Conservation (phyloP, 805 yeast species). For the Pichia ethanolica region DNA sequence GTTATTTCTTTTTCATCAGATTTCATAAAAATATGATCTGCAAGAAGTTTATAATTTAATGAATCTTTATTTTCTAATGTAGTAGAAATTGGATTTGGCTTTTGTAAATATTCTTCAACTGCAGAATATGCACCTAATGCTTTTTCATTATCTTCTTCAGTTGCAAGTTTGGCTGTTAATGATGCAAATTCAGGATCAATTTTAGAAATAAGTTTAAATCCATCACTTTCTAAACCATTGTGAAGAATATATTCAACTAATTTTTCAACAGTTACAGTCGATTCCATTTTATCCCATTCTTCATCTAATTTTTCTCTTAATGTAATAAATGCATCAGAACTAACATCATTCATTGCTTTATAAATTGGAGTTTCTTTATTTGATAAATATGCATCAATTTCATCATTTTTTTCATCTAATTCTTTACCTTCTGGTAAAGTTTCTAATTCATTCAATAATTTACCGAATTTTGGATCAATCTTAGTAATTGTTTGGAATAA, state of each 20-base stretch:
- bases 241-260: conserved; percentile 17
- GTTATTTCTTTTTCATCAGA: background rate
- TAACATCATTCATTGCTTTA: conserved; percentile 19
- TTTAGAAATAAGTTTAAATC: conserved; percentile 15
- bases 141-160: conserved; percentile 12
- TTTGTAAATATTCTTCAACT: conserved; percentile 16
- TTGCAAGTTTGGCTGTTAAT: conserved; percentile 6
- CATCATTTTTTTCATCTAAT: conserved; percentile 14
- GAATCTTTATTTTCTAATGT: conserved; percentile 20
- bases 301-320: conserved; percentile 13
- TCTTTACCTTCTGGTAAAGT: conserved; percentile 18
- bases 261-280: conserved; percentile 18
- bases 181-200: conserved; percentile 20
- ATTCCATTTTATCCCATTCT: conserved; percentile 17
- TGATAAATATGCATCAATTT: conserved; percentile 16
- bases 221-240: conserved; percentile 21
- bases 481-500: conserved; percentile 13
- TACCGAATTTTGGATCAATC: conserved; percentile 20
- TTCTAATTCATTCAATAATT: conserved; percentile 17
- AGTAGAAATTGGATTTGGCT: conserved; percentile 15
- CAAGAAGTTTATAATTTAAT: conserved; percentile 16
- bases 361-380: conserved; percentile 15
- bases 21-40: conserved; percentile 6
- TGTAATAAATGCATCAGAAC: conserved; percentile 10
- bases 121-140: conserved; percentile 13